Percentiles rank a stretch among this genome's conserved stretches.
Conservation (phyloP, 331 rosid species). For the Spiraea crenata region DNA sequence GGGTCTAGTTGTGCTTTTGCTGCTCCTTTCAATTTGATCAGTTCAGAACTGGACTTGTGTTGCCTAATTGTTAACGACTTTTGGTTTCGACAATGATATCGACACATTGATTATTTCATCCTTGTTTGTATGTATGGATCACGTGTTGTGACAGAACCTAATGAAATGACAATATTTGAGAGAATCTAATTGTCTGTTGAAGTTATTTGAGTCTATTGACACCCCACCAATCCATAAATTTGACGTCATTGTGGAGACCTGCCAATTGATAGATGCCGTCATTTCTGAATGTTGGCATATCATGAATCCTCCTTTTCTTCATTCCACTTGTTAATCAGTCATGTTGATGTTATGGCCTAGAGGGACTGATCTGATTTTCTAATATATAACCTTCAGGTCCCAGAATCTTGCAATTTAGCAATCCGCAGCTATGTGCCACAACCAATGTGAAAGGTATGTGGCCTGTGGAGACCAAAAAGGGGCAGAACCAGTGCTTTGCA, state of each 20-base stretch:
- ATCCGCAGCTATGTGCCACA: slow-evolving; percentile 55
- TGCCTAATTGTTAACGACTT: background rate
- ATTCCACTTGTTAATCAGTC: slow-evolving; percentile 7
- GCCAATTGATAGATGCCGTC: no score
- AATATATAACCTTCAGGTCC: slow-evolving; percentile 56
- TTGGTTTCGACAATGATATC: background rate
- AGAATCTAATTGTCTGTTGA: background rate
- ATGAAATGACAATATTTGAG: background rate
- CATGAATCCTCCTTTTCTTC: background rate
- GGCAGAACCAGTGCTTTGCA: slow-evolving; percentile 42
- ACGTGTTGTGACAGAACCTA: no score
- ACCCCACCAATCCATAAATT: background rate
- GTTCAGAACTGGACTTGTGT: background rate
- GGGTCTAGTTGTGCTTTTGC: background rate
- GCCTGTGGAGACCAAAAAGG: slow-evolving; percentile 48
- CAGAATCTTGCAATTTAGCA: slow-evolving; percentile 73
- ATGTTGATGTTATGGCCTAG: background rate
- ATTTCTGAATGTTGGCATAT: no score
- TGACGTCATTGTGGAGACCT: background rate
- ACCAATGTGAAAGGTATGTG: slow-evolving; percentile 43
- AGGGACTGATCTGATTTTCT: slow-evolving; percentile 16
- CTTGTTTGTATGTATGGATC: no score
- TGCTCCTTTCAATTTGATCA: background rate
- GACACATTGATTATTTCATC: background rate
- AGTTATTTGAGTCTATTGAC: no score